phyloP scores from a whole-genome alignment of 306 rosid genomes.

The Echinosophora koreensis region DNA sequence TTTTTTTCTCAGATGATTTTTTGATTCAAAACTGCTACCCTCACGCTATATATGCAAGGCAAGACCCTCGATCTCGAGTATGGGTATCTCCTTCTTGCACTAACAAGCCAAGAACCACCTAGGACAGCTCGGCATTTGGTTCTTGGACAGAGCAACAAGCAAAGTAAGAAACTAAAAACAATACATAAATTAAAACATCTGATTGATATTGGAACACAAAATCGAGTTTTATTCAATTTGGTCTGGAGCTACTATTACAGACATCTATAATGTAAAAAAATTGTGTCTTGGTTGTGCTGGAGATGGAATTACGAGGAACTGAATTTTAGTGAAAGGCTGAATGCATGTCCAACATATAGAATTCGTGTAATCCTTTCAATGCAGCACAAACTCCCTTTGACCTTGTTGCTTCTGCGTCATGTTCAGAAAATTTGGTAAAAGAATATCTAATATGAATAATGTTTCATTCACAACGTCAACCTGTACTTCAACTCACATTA shows the following conservation, averaged over 20 bases:
- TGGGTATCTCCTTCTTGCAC: no score
- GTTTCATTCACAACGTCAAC: no score
- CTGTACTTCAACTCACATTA: no score
- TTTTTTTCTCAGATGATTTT: no score
- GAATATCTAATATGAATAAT: background rate
- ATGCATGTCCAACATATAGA: constrained; percentile 14
- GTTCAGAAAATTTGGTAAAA: constrained; percentile 46
- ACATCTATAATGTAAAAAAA: background rate
- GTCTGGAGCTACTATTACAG: constrained; percentile 17
- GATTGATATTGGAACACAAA: constrained; percentile 13
- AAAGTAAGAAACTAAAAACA: no score
- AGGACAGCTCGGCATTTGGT: no score
- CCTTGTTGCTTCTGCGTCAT: constrained; percentile 61
- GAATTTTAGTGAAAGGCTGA: constrained; percentile 19
- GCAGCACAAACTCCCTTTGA: constrained; percentile 44
- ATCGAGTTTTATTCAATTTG: constrained; percentile 13
- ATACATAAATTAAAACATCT: background rate
- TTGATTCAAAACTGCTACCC: no score
- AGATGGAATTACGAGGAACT: constrained; percentile 33
- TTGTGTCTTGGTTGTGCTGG: constrained; percentile 10
- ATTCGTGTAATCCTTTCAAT: constrained; percentile 40
- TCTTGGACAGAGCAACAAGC: no score
- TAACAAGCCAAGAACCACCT: no score
- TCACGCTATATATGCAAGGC: no score
- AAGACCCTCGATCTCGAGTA: no score